Evolutionary conservation across 129 eudicot species (phyloP).

Genomic region (Chrysanthemum seticuspe): DNA sequence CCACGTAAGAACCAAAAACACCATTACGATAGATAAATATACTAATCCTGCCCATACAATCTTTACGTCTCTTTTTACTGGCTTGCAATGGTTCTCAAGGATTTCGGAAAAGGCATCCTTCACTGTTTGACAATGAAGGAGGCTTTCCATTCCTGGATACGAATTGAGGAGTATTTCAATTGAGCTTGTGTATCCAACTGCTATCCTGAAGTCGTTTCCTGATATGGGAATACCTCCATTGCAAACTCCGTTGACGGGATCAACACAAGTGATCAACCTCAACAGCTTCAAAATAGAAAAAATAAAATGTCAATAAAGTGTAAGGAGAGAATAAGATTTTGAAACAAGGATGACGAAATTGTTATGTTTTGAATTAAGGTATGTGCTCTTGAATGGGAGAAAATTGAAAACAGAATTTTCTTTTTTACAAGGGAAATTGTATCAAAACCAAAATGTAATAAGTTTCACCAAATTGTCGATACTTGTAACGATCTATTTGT

Average conservation of each 20-base stretch:
- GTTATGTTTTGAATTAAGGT: no score
- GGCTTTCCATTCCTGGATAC: conserved; percentile 71
- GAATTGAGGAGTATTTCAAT: conserved; percentile 58
- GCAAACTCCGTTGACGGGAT: conserved; percentile 37
- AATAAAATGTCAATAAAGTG: conserved; percentile 12
- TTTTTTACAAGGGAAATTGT: no score
- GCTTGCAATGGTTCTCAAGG: conserved; percentile 66
- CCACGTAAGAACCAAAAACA: conserved; percentile 64
- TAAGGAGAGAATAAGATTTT: neutral
- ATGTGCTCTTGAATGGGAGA: no score
- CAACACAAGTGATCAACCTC: conserved; percentile 59
- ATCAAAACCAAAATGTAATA: no score
- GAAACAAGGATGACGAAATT: no score
- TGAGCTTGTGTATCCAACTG: conserved; percentile 63
- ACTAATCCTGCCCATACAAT: conserved; percentile 58
- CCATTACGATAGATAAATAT: conserved; percentile 62
- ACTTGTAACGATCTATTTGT: no score
- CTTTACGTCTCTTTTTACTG: conserved; percentile 51
- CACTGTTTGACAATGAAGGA: conserved; percentile 72
- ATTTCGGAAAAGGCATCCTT: conserved; percentile 61
- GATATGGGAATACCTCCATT: conserved; percentile 67
- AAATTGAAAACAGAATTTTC: no score
- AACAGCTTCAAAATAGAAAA: conserved; percentile 39
- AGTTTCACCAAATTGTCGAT: no score
- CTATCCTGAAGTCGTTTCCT: conserved; percentile 34